Conservation (phyloP, 805 yeast species). For the Jamesozyma lodderae region DNA sequence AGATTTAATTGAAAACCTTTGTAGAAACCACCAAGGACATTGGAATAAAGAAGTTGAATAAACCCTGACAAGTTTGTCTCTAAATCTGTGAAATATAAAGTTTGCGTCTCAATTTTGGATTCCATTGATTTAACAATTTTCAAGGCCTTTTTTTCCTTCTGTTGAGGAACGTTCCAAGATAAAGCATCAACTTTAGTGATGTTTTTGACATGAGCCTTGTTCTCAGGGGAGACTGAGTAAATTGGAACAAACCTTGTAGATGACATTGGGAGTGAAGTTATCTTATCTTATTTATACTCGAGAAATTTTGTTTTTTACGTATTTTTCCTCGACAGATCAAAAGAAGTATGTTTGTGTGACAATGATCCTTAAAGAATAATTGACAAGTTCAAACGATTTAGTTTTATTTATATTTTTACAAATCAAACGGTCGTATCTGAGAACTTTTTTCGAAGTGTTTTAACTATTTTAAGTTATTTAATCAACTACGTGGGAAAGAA, state of each 20-base stretch:
- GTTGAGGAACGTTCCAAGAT: slow-evolving; percentile 4
- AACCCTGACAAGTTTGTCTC: slow-evolving; percentile 37
- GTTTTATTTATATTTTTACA: too few species aligned
- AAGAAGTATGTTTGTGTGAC: too few species aligned
- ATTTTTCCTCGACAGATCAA: too few species aligned
- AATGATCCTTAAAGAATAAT: too few species aligned
- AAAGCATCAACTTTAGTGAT: slow-evolving; percentile 3
- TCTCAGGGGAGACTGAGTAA: slow-evolving; percentile 3
- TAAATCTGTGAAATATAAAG: slow-evolving; percentile 44
- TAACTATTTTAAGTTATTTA: too few species aligned
- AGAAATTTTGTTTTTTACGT: too few species aligned
- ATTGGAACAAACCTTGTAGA: slow-evolving; percentile 6
- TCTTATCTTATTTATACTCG: too few species aligned
- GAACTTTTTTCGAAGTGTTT: too few species aligned
- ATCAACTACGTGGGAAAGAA: too few species aligned
- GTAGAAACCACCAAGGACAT: slow-evolving; percentile 41
- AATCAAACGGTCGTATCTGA: too few species aligned
- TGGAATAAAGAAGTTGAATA: slow-evolving; percentile 45
- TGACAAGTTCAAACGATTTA: too few species aligned
- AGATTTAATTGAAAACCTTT: slow-evolving; percentile 47
- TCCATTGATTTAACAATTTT: slow-evolving; percentile 1
- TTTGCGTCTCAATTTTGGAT: slow-evolving; percentile 42
- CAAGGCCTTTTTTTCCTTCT: slow-evolving; percentile 1
- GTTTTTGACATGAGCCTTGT: not conserved
- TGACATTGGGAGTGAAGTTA: too few species aligned